Base-by-base conservation (phyloP, 768 basidiomycete species). In the Pleurotus eryngii region DNA sequence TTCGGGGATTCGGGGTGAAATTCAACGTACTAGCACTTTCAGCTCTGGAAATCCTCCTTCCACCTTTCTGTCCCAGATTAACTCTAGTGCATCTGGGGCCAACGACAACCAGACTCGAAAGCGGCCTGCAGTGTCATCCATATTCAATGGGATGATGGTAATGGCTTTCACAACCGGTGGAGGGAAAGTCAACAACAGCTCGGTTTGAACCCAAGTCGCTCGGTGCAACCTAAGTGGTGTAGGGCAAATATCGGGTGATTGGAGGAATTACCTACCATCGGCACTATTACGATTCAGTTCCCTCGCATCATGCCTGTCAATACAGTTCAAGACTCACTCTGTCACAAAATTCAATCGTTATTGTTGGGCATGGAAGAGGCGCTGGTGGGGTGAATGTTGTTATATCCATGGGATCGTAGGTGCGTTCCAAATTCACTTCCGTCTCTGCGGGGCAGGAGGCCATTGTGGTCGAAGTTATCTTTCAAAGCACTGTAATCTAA, bases 331-430 rank as follows among this genome's bases (percentile, higher is more conserved):
- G n/a, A 76, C 89, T 66, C 67, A 93, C 91, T 75, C 92, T 78
- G 69, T 95, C 92, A 70, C 95, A 98, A 67, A 93, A 98, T 70
- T 98, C 95, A 60, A 98, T 90, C 5, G 81, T 81, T n/a, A 96
- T 73, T 26, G 81, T 81, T 2, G 90, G 70, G 15, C 65, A 61
- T 5, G 66, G 61, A 38, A 77, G 66, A 5, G 30, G 30, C 9
- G 67, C 69, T 2, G 87, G 88, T 56, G 81, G 80, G 8, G 80
- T 68, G 65, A 90, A 89, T 0, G 80, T 80, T 0, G 79, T 67
- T 2, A 78, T 73, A 59, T 87, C 80, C 42, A 79, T 62, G 5
- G 68, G 54, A 17, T 58, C 46, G 15, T 22, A 26, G 5, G 26
- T 39, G 20, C 24, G 46, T 26, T 50, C 49, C 38, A 24, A 12